Base-by-base conservation (phyloP, 2,329 filamentous ascomycete species). In the Diaporthe citrichinensis region DNA sequence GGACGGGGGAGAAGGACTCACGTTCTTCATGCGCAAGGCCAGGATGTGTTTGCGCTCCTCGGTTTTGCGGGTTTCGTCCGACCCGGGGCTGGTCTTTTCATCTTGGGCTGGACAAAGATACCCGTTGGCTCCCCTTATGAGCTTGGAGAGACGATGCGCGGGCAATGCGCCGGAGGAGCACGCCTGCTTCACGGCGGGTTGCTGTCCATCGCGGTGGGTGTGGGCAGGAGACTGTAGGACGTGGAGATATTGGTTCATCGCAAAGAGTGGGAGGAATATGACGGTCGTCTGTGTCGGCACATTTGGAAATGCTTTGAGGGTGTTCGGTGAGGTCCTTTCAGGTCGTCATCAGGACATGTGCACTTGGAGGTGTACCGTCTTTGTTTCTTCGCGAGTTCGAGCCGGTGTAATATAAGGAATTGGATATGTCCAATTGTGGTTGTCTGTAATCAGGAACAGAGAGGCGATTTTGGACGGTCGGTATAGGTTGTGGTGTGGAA, bases 11-110 rank as follows among this genome's bases (percentile, higher is more conserved):
- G 15, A 39, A 51, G 51, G 39, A 86, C 90, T 82, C 83, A 93
- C 93, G 84, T 91, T 90, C 78, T 91, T 90, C 88, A 96, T 89
- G 77, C 90, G 89, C 77, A 92, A 82, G 76, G 90, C 89, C 57
- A 95, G 83, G 14, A 93, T 87, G 80, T 92, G 90, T 82, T 89
- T 92, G 76, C 88, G 88, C 79, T 92, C 88, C 69, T 92, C 90
- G n/a, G 83, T 80, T 55, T 85, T 84, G 74, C 85, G 83, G 75
- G 82, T 84, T 57, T 86, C 83, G 41, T 87, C 85, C 20, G 89
- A 86, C 78, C 92, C 85, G 46, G 89, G 85, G 65, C 84, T 83
- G 1, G 87, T 87, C 25, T 89, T 81, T n/a, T 88, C 89, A 84
- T 91, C 89, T 75, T 86, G 87, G 78, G 87, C 88, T 72, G 86